Conservation (phyloP, 257 asterid genomes). For the Solanum chiquidenum region DNA sequence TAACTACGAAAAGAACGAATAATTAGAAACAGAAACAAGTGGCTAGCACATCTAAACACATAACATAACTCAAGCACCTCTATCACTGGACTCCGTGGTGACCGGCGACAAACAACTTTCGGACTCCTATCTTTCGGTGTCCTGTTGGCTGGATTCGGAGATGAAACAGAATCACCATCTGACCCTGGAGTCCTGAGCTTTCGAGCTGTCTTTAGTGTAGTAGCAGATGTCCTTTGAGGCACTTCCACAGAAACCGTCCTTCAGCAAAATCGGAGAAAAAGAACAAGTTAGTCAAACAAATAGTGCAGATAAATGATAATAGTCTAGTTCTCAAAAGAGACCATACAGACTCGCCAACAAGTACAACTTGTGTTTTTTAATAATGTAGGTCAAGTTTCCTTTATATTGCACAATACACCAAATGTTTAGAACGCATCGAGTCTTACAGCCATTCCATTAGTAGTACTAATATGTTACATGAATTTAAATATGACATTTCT, state of each 20-base stretch:
- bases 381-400: background rate
- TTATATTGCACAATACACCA: background rate
- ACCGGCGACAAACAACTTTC: constrained; percentile 45
- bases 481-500: background rate
- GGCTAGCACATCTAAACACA: background rate
- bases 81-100: constrained; percentile 54
- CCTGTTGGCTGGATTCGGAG: constrained; percentile 43
- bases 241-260: constrained; percentile 50
- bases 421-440: background rate
- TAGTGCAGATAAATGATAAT: too few species aligned
- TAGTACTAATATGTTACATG: background rate
- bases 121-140: constrained; percentile 62
- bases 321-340: background rate
- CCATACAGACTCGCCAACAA: background rate
- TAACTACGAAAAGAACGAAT: background rate
- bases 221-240: constrained; percentile 42
- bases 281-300: background rate
- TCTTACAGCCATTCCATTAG: background rate
- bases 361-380: background rate
- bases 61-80: constrained; percentile 35
- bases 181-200: constrained; percentile 37
- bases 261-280: background rate
- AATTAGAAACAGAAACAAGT: background rate
- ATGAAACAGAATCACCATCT: constrained; percentile 33
- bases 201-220: constrained; percentile 35